Conservation (phyloP, 345 rosid species). For the Populus euphratica region DNA sequence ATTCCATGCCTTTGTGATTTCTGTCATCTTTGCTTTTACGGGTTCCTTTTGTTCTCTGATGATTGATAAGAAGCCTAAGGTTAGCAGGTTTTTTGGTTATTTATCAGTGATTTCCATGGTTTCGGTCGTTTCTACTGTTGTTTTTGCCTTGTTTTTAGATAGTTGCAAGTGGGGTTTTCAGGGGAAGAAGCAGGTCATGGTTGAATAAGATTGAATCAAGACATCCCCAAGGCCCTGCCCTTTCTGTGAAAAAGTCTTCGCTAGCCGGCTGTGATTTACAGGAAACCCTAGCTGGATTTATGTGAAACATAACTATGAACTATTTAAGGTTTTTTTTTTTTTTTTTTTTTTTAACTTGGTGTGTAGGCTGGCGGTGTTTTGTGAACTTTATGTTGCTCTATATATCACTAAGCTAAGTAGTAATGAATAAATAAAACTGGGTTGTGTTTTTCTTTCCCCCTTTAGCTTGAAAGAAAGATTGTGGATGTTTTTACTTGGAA, state of each 20-base stretch:
- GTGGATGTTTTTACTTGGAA: too few species aligned
- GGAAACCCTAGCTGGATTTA: background rate
- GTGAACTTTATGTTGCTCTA: too few species aligned
- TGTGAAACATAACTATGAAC: too few species aligned
- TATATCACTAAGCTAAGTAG: too few species aligned
- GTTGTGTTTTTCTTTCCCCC: too few species aligned
- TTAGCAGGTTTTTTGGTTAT: conserved; percentile 6
- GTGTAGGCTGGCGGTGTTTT: too few species aligned
- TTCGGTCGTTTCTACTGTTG: background rate
- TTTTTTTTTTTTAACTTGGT: too few species aligned
- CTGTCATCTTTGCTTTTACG: conserved; percentile 9
- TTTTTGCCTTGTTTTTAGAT: background rate
- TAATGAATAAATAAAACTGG: too few species aligned
- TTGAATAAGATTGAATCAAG: background rate
- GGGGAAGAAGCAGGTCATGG: background rate
- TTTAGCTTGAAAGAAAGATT: too few species aligned
- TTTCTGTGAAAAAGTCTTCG: too few species aligned
- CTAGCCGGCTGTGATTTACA: background rate
- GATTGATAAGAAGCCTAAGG: background rate
- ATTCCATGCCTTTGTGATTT: conserved; percentile 1
- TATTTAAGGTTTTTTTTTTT: too few species aligned
- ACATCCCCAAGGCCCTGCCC: background rate
- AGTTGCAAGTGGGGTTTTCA: background rate
- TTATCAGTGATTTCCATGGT: background rate
- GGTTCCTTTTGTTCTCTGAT: conserved; percentile 11